phyloP scores from a whole-genome alignment of 345 rosid genomes.

The Luvunga scandens region DNA sequence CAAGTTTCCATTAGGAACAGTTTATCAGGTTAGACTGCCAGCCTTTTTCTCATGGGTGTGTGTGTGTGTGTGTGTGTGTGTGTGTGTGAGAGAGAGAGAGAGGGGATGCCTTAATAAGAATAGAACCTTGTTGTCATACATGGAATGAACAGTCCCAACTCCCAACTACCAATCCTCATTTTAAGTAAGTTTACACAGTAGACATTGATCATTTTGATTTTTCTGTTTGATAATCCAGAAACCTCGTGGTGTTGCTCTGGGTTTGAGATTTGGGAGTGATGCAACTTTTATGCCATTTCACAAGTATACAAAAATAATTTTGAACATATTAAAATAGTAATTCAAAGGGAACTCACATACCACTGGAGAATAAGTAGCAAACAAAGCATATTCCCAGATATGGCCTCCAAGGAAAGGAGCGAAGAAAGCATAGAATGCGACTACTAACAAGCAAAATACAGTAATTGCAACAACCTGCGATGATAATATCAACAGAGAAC shows the following conservation, averaged over 20 bases:
- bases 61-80: too few relatives aligned
- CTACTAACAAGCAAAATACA: slow-evolving; percentile 83
- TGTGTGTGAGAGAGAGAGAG: not conserved
- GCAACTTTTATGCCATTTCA: not conserved
- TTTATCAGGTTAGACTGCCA: not conserved
- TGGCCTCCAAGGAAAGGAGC: slow-evolving; percentile 96
- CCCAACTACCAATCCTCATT: not conserved
- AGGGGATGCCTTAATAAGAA: not conserved
- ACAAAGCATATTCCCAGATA: slow-evolving; percentile 73
- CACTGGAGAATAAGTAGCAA: slow-evolving; percentile 83
- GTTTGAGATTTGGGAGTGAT: too few relatives aligned
- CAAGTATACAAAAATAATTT: not conserved
- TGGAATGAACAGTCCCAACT: too few relatives aligned
- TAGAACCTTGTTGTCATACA: too few relatives aligned
- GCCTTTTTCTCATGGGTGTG: not conserved
- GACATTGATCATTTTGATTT: not conserved
- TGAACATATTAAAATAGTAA: not conserved
- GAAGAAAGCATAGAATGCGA: slow-evolving; percentile 92
- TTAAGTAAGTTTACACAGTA: not conserved
- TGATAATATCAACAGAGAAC: not conserved
- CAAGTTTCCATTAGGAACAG: not conserved
- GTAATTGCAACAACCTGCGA: slow-evolving; percentile 92
- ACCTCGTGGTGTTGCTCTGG: too few relatives aligned
- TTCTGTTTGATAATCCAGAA: too few relatives aligned
- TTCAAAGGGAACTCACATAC: slow-evolving; percentile 42